Evolutionary conservation across 2,329 filamentous ascomycete species (phyloP).

Genomic region (Penicillium sp.): DNA sequence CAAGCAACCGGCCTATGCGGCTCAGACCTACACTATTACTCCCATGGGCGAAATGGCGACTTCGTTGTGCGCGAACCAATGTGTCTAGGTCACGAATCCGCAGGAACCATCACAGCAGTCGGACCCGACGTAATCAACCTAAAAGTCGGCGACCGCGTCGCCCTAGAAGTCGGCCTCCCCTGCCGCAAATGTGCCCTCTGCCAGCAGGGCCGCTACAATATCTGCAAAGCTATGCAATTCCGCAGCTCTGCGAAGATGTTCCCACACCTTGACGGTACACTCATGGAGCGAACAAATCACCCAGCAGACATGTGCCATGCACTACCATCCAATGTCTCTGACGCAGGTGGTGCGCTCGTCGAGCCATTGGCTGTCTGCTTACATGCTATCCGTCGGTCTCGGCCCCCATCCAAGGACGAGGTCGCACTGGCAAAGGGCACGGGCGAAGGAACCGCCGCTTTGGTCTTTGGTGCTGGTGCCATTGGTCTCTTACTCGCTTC

Average conservation of each 20-base stretch:
- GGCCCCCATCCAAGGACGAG: slow-evolving; percentile 46
- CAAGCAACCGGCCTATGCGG: slow-evolving; percentile 72
- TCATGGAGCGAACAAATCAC: slow-evolving; percentile 66
- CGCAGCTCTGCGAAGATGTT: slow-evolving; percentile 63
- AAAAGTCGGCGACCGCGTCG: slow-evolving; percentile 77
- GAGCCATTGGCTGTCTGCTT: slow-evolving; percentile 66
- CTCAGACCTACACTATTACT: slow-evolving; percentile 82
- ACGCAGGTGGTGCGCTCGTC: slow-evolving; percentile 62
- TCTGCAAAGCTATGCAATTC: slow-evolving; percentile 64
- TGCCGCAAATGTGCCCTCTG: slow-evolving; percentile 69
- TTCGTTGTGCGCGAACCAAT: slow-evolving; percentile 82
- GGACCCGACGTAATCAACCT: slow-evolving; percentile 68
- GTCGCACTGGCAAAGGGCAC: slow-evolving; percentile 46
- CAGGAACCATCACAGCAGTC: slow-evolving; percentile 75
- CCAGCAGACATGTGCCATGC: slow-evolving; percentile 64
- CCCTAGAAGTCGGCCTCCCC: slow-evolving; percentile 88
- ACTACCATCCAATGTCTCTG: slow-evolving; percentile 57
- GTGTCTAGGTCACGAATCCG: slow-evolving; percentile 77
- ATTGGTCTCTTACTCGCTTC: slow-evolving; percentile 64
- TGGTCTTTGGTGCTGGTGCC: slow-evolving; percentile 66
- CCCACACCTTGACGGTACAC: slow-evolving; percentile 67
- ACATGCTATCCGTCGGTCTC: slow-evolving; percentile 61
- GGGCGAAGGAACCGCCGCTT: slow-evolving; percentile 50
- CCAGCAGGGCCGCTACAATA: slow-evolving; percentile 63
- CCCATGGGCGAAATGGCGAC: slow-evolving; percentile 83